Percentiles rank a stretch among this genome's conserved stretches.
Evolutionary conservation across 768 basidiomycete genomes (phyloP).

Genomic region (Serendipita sp.): DNA sequence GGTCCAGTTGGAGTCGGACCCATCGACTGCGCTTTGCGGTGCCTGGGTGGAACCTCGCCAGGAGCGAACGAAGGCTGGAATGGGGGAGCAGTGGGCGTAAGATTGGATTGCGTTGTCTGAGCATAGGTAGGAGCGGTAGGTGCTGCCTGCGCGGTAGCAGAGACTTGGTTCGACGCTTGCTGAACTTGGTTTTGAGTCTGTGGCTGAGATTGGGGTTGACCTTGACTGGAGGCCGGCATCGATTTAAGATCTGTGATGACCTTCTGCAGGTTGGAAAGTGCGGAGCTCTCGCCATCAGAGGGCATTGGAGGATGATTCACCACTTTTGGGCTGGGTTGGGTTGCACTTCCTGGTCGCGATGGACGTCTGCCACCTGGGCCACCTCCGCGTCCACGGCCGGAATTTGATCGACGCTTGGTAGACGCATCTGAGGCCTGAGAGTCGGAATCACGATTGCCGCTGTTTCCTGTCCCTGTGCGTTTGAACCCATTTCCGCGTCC

Average conservation of each 20-base stretch:
- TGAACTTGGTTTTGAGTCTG: conserved; percentile 28
- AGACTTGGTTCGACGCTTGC: conserved; percentile 22
- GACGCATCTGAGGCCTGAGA: conserved; percentile 5
- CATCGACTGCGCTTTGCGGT: conserved; percentile 69
- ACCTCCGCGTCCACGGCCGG: conserved; percentile 4
- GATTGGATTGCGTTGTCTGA: conserved; percentile 24
- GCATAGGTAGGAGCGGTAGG: not conserved
- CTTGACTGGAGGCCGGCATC: conserved; percentile 28
- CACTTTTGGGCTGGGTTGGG: conserved; percentile 4
- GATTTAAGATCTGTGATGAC: conserved; percentile 91
- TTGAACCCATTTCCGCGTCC: not conserved
- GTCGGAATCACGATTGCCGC: conserved; percentile 1
- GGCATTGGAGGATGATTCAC: conserved; percentile 1
- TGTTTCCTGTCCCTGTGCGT: conserved; percentile 1
- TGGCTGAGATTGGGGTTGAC: conserved; percentile 21
- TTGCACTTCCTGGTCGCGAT: conserved; percentile 8
- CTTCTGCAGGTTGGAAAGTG: conserved; percentile 74
- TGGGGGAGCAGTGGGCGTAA: conserved; percentile 51
- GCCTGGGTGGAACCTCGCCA: conserved; percentile 33
- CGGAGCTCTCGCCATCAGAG: conserved; percentile 39
- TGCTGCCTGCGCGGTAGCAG: conserved; percentile 10
- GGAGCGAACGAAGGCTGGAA: conserved; percentile 53
- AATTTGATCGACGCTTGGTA: conserved; percentile 2
- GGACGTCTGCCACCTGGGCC: conserved; percentile 6
- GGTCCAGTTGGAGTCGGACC: conserved; percentile 26